phyloP scores from a whole-genome alignment of 441 rosid genomes.

The Melastoma candidum region DNA sequence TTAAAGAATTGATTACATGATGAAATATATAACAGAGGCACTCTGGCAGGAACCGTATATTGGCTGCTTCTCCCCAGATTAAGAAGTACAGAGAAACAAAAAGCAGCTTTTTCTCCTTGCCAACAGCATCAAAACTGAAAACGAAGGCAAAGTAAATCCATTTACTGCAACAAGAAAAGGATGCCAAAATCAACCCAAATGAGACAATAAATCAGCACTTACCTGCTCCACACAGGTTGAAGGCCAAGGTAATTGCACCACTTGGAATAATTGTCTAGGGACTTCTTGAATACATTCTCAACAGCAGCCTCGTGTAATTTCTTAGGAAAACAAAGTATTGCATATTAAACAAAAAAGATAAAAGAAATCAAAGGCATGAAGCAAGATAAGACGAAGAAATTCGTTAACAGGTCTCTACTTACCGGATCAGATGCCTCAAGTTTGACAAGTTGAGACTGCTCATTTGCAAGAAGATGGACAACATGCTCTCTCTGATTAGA shows the following conservation, averaged over 20 bases:
- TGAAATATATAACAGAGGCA: conserved; percentile 98
- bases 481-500: conserved; percentile 95
- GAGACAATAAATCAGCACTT: conserved; percentile 16
- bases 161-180: not conserved
- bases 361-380: not conserved
- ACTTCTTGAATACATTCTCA: conserved; percentile 61
- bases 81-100: conserved; percentile 74
- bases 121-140: conserved; percentile 69
- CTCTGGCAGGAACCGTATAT: conserved; percentile 93
- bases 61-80: conserved; percentile 99
- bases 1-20: conserved; percentile 46
- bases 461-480: conserved; percentile 89
- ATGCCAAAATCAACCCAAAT: conserved; percentile 13
- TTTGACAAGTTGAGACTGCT: conserved; percentile 74
- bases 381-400: not conserved
- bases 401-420: conserved; percentile 19
- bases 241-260: conserved; percentile 88
- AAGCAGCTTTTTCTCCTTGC: conserved; percentile 78
- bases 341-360: too few relatives aligned
- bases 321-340: conserved; percentile 29
- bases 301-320: conserved; percentile 75
- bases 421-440: conserved; percentile 74
- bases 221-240: conserved; percentile 93
- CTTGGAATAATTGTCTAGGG: conserved; percentile 81
- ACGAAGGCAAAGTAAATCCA: conserved; percentile 9